phyloP scores from a whole-genome alignment of 129 eudicot genomes.

The Pittosporum tobira region DNA sequence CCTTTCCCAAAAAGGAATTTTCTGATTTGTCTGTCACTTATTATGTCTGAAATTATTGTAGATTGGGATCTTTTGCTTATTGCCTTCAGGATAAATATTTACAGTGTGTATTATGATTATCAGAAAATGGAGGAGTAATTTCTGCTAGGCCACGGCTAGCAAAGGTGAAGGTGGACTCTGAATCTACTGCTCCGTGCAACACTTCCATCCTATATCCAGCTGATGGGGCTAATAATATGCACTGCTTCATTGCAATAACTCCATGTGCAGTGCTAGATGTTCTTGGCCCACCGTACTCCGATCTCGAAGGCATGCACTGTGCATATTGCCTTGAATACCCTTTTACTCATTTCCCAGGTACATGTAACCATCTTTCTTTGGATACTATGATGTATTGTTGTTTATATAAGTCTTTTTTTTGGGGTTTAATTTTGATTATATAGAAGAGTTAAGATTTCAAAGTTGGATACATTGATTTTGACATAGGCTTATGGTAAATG shows the following conservation, averaged over 20 bases:
- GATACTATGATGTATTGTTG: neutral
- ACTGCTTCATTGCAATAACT: constrained; percentile 65
- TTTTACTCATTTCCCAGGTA: constrained; percentile 44
- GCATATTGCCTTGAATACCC: constrained; percentile 50
- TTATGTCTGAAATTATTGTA: constrained; percentile 13
- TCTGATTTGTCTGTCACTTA: neutral
- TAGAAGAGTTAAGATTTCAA: too few relatives aligned
- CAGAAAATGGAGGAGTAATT: constrained; percentile 17
- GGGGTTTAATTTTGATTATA: too few relatives aligned
- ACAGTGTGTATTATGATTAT: neutral
- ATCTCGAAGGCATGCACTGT: constrained; percentile 77
- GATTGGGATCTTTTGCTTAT: constrained; percentile 91
- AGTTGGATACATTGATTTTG: too few relatives aligned
- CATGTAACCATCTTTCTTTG: neutral
- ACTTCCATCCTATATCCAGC: constrained; percentile 68
- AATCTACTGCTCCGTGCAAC: constrained; percentile 59
- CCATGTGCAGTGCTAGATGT: constrained; percentile 85
- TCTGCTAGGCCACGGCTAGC: constrained; percentile 42
- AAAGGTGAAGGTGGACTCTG: constrained; percentile 45
- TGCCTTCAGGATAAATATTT: constrained; percentile 31
- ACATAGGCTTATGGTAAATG: too few relatives aligned
- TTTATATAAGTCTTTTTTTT: too few relatives aligned
- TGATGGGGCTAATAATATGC: constrained; percentile 89
- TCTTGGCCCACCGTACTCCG: constrained; percentile 79
- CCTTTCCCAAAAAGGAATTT: neutral